phyloP scores from a whole-genome alignment of 169 alveolate species.

The Plasmodium berghei region DNA sequence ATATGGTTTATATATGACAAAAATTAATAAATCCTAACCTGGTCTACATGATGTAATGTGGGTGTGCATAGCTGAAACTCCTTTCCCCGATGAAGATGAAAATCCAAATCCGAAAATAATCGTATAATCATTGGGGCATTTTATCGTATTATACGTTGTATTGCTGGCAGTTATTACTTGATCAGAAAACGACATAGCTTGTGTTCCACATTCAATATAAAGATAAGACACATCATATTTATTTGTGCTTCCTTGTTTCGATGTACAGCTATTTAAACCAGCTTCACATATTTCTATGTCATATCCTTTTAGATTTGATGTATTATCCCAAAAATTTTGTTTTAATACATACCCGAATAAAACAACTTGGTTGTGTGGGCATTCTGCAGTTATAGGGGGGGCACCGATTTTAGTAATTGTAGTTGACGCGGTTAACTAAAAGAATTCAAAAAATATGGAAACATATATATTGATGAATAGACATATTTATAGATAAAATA shows the following conservation, averaged over 20 bases:
- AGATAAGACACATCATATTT: constrained; percentile 71
- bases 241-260: constrained; percentile 75
- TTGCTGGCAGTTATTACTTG: constrained; percentile 54
- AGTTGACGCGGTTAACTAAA: constrained; percentile 64
- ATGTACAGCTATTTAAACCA: constrained; percentile 71
- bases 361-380: constrained; percentile 76
- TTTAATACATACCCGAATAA: constrained; percentile 78
- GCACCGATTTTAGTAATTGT: constrained; percentile 78
- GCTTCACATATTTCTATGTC: constrained; percentile 62
- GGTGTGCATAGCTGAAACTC: constrained; percentile 53
- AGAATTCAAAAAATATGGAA: constrained; percentile 1
- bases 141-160: constrained; percentile 47
- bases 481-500: too few species aligned
- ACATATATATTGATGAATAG: not conserved
- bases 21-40: constrained; percentile 57
- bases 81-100: constrained; percentile 60
- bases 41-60: constrained; percentile 77
- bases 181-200: constrained; percentile 37
- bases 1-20: not conserved
- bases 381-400: constrained; percentile 81
- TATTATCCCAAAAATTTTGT: constrained; percentile 65
- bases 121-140: constrained; percentile 77
- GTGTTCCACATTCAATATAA: constrained; percentile 64
- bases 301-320: constrained; percentile 58
- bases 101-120: constrained; percentile 79